Evolutionary conservation across 495 filamentous ascomycete species (phyloP).

Genomic region (Immersiella caudata): DNA sequence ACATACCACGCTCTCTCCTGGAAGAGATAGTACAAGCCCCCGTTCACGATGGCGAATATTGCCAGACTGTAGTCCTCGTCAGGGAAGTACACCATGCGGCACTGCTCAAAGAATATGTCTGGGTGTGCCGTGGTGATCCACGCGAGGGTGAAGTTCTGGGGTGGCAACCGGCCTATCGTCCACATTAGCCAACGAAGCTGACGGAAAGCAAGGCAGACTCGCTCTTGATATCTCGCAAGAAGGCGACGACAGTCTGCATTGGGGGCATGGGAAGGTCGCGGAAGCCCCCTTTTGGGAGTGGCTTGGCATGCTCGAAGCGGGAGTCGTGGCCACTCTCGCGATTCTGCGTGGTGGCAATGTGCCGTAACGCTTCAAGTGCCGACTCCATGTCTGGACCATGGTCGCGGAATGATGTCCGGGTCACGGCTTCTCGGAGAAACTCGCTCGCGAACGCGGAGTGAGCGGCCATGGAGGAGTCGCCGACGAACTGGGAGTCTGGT

Average conservation of each 20-base stretch:
- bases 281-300: constrained; percentile 45
- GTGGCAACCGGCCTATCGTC: constrained; percentile 37
- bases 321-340: constrained; percentile 44
- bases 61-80: constrained; percentile 59
- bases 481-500: constrained; percentile 54
- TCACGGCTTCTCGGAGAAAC: constrained; percentile 63
- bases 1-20: constrained; percentile 48
- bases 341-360: constrained; percentile 57
- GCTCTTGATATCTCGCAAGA: constrained; percentile 54
- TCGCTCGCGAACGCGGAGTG: constrained; percentile 67
- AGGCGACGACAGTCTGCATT: constrained; percentile 50
- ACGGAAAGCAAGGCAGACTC: background rate
- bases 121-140: constrained; percentile 47
- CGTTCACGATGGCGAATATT: constrained; percentile 59
- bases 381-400: constrained; percentile 57
- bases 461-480: constrained; percentile 60
- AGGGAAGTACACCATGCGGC: constrained; percentile 61
- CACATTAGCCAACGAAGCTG: background rate
- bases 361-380: constrained; percentile 59
- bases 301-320: constrained; percentile 48
- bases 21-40: constrained; percentile 60
- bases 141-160: constrained; percentile 43
- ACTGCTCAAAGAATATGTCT: constrained; percentile 61
- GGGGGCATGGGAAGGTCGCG: constrained; percentile 60
- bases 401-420: constrained; percentile 49